phyloP scores from a whole-genome alignment of 345 rosid genomes.

The Eucalyptus regnans region DNA sequence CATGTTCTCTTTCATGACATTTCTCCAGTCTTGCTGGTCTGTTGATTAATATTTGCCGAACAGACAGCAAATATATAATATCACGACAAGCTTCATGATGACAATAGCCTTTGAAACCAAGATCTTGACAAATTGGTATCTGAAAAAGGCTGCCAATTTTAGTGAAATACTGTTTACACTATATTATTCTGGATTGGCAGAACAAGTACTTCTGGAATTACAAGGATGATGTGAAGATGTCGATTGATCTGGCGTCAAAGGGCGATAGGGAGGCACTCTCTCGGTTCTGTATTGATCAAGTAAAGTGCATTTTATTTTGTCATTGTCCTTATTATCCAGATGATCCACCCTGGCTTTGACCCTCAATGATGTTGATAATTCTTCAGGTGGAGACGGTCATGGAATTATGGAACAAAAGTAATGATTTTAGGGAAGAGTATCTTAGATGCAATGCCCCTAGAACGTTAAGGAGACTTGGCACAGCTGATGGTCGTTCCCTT shows the following conservation, averaged over 20 bases:
- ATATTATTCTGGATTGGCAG: constrained; percentile 16
- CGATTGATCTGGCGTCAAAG: constrained; percentile 43
- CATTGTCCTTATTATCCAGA: not conserved
- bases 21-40: not conserved
- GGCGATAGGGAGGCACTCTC: constrained; percentile 46
- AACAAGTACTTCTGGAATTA: constrained; percentile 45
- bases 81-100: not conserved
- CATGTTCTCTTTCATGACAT: not conserved
- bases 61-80: not conserved
- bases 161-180: not conserved
- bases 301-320: constrained; percentile 7
- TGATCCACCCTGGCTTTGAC: not conserved
- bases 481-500: constrained; percentile 72
- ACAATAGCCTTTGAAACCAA: not conserved
- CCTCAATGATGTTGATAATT: not conserved
- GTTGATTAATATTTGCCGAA: not conserved
- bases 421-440: constrained; percentile 60
- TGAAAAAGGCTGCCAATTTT: not conserved
- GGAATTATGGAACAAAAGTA: constrained; percentile 52
- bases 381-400: constrained; percentile 56
- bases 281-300: constrained; percentile 53
- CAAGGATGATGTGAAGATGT: constrained; percentile 44
- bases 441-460: constrained; percentile 43
- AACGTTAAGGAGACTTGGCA: constrained; percentile 61
- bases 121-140: not conserved